phyloP scores from a whole-genome alignment of 1,284 basidiomycete genomes.

The Albatrellus sp. region DNA sequence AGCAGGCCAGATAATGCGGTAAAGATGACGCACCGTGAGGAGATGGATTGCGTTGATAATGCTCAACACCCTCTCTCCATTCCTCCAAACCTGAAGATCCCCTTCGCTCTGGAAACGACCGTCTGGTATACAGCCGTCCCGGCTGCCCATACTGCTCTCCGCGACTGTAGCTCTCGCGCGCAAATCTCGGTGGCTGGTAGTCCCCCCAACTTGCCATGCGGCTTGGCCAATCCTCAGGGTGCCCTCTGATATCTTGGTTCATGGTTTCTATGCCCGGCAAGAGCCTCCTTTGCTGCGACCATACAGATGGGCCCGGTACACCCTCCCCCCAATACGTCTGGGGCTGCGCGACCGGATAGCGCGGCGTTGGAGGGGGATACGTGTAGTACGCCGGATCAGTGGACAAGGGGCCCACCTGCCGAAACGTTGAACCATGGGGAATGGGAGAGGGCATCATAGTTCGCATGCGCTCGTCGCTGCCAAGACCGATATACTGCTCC shows the following conservation, averaged over 20 bases:
- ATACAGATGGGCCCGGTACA: slow-evolving; percentile 20
- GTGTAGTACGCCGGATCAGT: slow-evolving; percentile 11
- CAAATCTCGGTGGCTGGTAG: not conserved
- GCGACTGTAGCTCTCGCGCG: slow-evolving; percentile 11
- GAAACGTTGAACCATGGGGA: slow-evolving; percentile 12
- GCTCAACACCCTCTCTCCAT: slow-evolving; percentile 2
- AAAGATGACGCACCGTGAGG: slow-evolving; percentile 3
- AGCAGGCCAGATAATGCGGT: no score
- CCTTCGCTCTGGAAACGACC: not conserved
- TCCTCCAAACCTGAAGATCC: not conserved
- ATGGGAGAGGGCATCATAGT: slow-evolving; percentile 10
- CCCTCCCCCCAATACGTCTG: slow-evolving; percentile 17
- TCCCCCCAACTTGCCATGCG: no score
- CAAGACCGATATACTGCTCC: not conserved
- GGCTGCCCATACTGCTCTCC: slow-evolving; percentile 6
- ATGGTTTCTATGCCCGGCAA: no score
- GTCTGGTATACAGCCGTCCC: slow-evolving; percentile 1
- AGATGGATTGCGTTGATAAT: slow-evolving; percentile 3
- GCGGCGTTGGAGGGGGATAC: slow-evolving; percentile 10
- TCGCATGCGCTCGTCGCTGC: not conserved
- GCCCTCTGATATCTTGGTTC: no score
- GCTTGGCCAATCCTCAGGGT: no score
- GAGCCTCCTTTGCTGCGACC: not conserved
- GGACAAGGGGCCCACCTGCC: slow-evolving; percentile 7
- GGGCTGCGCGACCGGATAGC: not conserved